Evolutionary conservation across 2,329 filamentous ascomycete genomes (phyloP).

Genomic region (Exophiala aquamarina): DNA sequence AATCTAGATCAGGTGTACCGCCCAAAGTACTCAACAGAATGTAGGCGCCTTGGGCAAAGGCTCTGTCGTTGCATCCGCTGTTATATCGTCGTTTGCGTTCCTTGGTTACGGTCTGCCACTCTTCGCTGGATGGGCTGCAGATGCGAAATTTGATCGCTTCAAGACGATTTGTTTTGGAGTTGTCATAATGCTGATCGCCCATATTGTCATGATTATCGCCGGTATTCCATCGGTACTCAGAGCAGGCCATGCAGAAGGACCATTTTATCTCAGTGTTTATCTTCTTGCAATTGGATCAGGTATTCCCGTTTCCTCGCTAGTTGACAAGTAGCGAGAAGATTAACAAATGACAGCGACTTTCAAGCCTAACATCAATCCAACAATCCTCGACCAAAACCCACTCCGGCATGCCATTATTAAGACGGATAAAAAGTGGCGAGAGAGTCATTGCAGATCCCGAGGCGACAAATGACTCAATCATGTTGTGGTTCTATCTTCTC

Average conservation of each 20-base stretch:
- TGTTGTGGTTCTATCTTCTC: constrained; percentile 68
- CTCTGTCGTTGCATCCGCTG: constrained; percentile 52
- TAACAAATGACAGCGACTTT: constrained; percentile 42
- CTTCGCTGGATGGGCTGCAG: constrained; percentile 60
- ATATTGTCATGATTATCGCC: constrained; percentile 64
- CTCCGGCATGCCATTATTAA: constrained; percentile 58
- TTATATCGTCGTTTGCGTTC: constrained; percentile 60
- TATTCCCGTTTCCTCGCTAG: constrained; percentile 39
- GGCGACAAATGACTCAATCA: constrained; percentile 66
- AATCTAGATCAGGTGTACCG: constrained; percentile 44
- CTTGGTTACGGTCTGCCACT: constrained; percentile 62
- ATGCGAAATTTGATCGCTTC: constrained; percentile 59
- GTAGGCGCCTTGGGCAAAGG: constrained; percentile 61
- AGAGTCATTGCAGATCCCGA: constrained; percentile 69
- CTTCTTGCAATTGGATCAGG: constrained; percentile 72
- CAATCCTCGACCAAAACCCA: constrained; percentile 40
- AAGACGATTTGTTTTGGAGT: constrained; percentile 68
- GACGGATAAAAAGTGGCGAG: constrained; percentile 56
- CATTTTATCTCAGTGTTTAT: constrained; percentile 61
- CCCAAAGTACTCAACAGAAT: constrained; percentile 42
- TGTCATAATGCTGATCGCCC: constrained; percentile 63
- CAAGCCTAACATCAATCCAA: constrained; percentile 61
- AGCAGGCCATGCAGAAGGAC: background rate
- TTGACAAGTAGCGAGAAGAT: no score
- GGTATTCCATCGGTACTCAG: constrained; percentile 60